phyloP scores from a whole-genome alignment of 2,329 filamentous ascomycete species.

The Cladosporium sp. region DNA sequence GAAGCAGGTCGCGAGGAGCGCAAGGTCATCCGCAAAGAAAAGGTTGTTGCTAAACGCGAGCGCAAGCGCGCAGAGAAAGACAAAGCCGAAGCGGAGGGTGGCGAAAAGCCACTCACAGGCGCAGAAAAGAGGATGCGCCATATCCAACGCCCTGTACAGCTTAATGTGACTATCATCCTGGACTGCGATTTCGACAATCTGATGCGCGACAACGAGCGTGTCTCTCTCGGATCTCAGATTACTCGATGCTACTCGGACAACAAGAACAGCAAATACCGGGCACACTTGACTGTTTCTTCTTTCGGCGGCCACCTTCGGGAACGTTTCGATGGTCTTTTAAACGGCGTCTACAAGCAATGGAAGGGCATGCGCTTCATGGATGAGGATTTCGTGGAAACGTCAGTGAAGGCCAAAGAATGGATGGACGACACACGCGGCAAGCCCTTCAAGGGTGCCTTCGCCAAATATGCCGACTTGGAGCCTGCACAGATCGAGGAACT shows the following conservation, averaged over 20 bases:
- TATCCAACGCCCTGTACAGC: slow-evolving; percentile 49
- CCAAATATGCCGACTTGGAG: slow-evolving; percentile 26
- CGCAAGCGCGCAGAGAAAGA: slow-evolving; percentile 43
- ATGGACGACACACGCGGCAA: slow-evolving; percentile 58
- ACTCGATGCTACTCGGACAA: slow-evolving; percentile 91
- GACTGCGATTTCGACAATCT: slow-evolving; percentile 91
- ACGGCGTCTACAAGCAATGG: slow-evolving; percentile 74
- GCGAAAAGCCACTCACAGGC: slow-evolving; percentile 18
- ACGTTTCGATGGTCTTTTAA: slow-evolving; percentile 75
- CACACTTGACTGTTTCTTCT: slow-evolving; percentile 74
- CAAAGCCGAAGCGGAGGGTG: slow-evolving; percentile 24
- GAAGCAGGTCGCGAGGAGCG: slow-evolving; percentile 66
- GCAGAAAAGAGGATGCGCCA: slow-evolving; percentile 21
- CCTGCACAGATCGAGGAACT: slow-evolving; percentile 21
- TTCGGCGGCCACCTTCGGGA: slow-evolving; percentile 74
- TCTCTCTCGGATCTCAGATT: slow-evolving; percentile 80
- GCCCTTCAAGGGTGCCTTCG: slow-evolving; percentile 29
- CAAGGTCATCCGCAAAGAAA: slow-evolving; percentile 60
- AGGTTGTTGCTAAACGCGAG: slow-evolving; percentile 54
- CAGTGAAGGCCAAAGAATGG: slow-evolving; percentile 62
- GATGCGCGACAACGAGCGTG: slow-evolving; percentile 83
- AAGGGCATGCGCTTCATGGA: slow-evolving; percentile 72
- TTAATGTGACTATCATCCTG: slow-evolving; percentile 78
- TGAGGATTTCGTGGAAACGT: slow-evolving; percentile 71
- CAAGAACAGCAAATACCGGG: slow-evolving; percentile 63